Conservation (phyloP, 345 rosid species). For the Lagerstroemia speciosa region DNA sequence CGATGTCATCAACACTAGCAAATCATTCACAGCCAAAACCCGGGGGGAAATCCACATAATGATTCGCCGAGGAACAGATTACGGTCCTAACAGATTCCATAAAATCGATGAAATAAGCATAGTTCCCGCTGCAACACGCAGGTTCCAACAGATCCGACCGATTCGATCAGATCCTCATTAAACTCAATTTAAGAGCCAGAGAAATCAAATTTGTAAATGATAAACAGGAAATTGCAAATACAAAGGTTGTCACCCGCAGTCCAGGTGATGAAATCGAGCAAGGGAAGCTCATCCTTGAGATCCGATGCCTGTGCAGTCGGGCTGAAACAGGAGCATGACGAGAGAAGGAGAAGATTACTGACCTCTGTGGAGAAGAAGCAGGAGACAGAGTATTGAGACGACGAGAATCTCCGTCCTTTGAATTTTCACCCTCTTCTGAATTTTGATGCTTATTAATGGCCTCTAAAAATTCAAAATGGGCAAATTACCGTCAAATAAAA, state of each 20-base stretch:
- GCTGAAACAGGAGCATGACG: background rate
- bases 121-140: background rate
- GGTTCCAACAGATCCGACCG: background rate
- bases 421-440: background rate
- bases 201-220: background rate
- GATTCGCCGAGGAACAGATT: background rate
- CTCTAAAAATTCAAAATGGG: too few relatives aligned
- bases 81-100: too few relatives aligned
- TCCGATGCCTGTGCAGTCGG: background rate
- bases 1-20: background rate
- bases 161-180: background rate
- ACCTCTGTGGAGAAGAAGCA: conserved; percentile 5
- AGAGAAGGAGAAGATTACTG: background rate
- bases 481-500: too few relatives aligned
- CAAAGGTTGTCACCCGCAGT: background rate
- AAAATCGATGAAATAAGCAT: background rate
- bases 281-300: background rate
- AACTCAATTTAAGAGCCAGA: background rate
- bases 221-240: background rate
- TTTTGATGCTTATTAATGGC: background rate
- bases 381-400: background rate
- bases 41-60: background rate
- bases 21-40: background rate
- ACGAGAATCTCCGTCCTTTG: background rate
- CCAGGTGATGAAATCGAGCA: background rate